Base-by-base conservation (phyloP, 2,329 filamentous ascomycete genomes). In the Xylaria arbuscula region DNA sequence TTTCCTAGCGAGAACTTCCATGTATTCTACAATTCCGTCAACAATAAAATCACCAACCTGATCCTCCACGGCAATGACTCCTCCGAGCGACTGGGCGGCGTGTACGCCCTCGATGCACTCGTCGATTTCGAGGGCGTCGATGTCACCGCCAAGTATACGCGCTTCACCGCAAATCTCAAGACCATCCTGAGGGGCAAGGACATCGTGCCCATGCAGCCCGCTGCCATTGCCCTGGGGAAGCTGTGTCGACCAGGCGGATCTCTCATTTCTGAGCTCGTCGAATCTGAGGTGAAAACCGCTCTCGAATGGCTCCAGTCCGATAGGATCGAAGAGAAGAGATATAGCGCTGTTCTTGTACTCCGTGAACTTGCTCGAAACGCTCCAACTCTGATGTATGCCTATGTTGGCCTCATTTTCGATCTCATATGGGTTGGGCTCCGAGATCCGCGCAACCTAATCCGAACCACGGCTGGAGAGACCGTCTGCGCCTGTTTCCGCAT, bases 101-200 rank as follows among this genome's bases (percentile, higher is more conserved):
- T 99, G 70, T 91, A 96, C 75, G 95, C 95, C 68, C 88, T 99
- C 69, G 95, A 97, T 80, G 91, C 92, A 66, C 89, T 99, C 63
- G 95, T 98, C 80, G 94, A 98, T 79, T 98, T 98, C 79, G 95
- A 98, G 75, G 95, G 94, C 67, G 93, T 98, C 74, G 97, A 99
- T 82, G 89, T 93, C 28, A 93, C 93, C 42, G 90, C 93, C 76
- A 98, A 98, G 81, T 97, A 96, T 67, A 97, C 95, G 36, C 90
- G 96, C 64, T 99, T 98, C 78, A 93, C 93, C 54, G 93, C 93
- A 72, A 97, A 95, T 76, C 88, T 99, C 68, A 92, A 94, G 74
- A 92, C 89, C 56, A 92, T 98, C 47, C 86, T 99, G 74, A 89
- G 94, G 75, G 95, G 95, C 70, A 97, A 94, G 78, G 96, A 99